Evolutionary conservation across 2,329 filamentous ascomycete genomes (phyloP).

Genomic region (Zelopaecilomyces penicillatus): DNA sequence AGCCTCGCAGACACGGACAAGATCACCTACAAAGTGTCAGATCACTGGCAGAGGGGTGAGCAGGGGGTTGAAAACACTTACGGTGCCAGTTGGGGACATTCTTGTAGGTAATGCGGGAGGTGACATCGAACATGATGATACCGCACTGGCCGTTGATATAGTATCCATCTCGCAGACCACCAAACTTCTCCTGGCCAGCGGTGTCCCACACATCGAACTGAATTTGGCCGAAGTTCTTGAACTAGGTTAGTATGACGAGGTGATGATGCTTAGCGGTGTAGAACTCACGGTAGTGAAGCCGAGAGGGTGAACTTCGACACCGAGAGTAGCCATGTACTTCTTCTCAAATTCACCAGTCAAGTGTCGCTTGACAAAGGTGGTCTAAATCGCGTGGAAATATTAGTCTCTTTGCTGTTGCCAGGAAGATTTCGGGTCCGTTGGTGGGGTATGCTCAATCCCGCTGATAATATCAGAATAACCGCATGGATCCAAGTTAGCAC

Average conservation of each 20-base stretch:
- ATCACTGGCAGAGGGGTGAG: neutral
- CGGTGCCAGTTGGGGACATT: slow-evolving; percentile 99
- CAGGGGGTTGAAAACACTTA: slow-evolving; percentile 42
- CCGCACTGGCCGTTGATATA: slow-evolving; percentile 99
- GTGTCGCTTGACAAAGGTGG: slow-evolving; percentile 99
- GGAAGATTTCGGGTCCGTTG: too few relatives aligned
- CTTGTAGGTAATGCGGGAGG: slow-evolving; percentile 99
- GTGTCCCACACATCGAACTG: slow-evolving; percentile 99
- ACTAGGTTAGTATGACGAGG: slow-evolving; percentile 19
- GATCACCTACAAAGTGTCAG: slow-evolving; percentile 58
- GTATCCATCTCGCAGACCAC: slow-evolving; percentile 98
- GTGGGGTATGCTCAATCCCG: slow-evolving; percentile 7
- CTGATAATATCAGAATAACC: slow-evolving; percentile 26
- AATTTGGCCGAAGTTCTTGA: slow-evolving; percentile 84
- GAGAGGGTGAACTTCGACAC: slow-evolving; percentile 98
- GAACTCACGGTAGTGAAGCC: slow-evolving; percentile 89
- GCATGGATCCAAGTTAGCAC: slow-evolving; percentile 12
- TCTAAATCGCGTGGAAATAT: slow-evolving; percentile 45
- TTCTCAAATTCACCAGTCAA: slow-evolving; percentile 99
- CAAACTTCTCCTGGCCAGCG: slow-evolving; percentile 98
- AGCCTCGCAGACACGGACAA: slow-evolving; percentile 98
- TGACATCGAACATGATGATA: slow-evolving; percentile 99
- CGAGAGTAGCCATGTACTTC: slow-evolving; percentile 99
- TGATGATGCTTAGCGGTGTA: slow-evolving; percentile 11
- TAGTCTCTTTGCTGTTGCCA: slow-evolving; percentile 2